Evolutionary conservation across 73 alveolate genomes (phyloP), one percentile per base, ranked within the genome.

Genomic region (Breviolum minutum): DNA sequence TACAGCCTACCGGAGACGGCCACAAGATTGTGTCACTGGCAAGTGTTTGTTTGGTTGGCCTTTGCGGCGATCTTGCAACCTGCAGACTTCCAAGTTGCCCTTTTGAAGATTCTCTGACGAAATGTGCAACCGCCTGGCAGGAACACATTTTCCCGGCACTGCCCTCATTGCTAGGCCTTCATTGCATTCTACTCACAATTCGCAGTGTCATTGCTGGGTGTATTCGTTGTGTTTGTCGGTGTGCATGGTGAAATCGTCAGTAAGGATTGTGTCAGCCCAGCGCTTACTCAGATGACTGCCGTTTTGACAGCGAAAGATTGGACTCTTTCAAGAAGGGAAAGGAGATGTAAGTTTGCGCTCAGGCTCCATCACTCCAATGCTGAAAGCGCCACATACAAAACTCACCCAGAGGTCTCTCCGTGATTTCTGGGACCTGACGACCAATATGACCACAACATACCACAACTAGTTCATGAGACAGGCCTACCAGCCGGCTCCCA

Each of bases 1-100:
- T 89, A 89, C 63, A 70, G 86, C 86, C 62, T 89, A 5, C 96
- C 96, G 20, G 96, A 89, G 71, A 69, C 96, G 17, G 96, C 96
- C 24, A 74, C 96, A 66, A 74, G 96, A 40, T 30, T 89, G 96
- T 30, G 61, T 5, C 16, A 26, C 95, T 10, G 73, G 96, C 96
- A 26, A n/a, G 62, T 27, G n/a, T 7, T 27, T 87, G 54, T 40
- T 40, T 40, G 54, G 54, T 40, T 40, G 54, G 54, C 22, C 0
- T 22, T 68, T 1, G 40, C 83, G n/a, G 16, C 14, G 16, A 13
- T 22, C 14, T 73, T 73, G 83, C 32, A 73, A 24, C 32, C 14
- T 14, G 83, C 83, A 73, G 32, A 9, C 48, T 19, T 24, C 32
- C 32, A 19, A 10, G 14, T 19, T 24, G 83, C 32, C n/a, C 83